phyloP scores from a whole-genome alignment of 495 filamentous ascomycete genomes.

The Podospora anserina region DNA sequence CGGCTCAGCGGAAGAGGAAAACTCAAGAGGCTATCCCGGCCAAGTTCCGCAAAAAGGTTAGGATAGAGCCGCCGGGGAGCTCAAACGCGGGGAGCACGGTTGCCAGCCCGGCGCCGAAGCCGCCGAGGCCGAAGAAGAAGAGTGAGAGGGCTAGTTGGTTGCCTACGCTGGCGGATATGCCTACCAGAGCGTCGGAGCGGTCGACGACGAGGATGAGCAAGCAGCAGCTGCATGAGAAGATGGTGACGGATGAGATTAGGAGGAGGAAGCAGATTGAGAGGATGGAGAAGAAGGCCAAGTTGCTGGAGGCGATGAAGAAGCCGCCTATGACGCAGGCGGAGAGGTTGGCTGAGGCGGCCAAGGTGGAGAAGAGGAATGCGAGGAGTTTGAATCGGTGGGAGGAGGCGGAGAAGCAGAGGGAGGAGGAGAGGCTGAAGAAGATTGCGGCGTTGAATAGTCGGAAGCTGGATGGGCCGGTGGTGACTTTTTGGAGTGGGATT shows the following conservation, averaged over 20 bases:
- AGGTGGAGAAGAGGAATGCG: slow-evolving; percentile 76
- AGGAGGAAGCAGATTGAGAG: slow-evolving; percentile 72
- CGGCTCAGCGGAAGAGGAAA: slow-evolving; percentile 68
- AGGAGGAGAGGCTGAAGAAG: slow-evolving; percentile 75
- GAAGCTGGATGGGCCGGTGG: slow-evolving; percentile 81
- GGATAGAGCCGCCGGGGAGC: slow-evolving; percentile 44
- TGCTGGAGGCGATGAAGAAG: slow-evolving; percentile 68
- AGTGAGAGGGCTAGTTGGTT: slow-evolving; percentile 89
- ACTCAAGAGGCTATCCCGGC: slow-evolving; percentile 58
- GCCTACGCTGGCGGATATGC: slow-evolving; percentile 71
- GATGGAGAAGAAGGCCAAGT: slow-evolving; percentile 84
- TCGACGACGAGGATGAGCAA: slow-evolving; percentile 81
- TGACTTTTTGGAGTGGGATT: slow-evolving; percentile 89
- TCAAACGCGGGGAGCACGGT: slow-evolving; percentile 14
- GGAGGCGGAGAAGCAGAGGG: slow-evolving; percentile 78
- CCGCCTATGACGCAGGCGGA: slow-evolving; percentile 88
- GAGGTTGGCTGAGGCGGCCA: slow-evolving; percentile 75
- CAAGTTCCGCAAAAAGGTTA: slow-evolving; percentile 55
- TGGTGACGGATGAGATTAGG: slow-evolving; percentile 78
- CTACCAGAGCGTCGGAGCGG: slow-evolving; percentile 77
- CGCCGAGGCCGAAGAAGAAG: slow-evolving; percentile 80
- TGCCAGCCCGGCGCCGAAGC: slow-evolving; percentile 45
- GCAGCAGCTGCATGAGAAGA: slow-evolving; percentile 72
- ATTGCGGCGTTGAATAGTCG: slow-evolving; percentile 82
- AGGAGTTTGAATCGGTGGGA: slow-evolving; percentile 96